Percentiles rank a stretch among this genome's conserved stretches.
phyloP scores from a whole-genome alignment of 768 basidiomycete species.

The Paxillus rubicundulus region DNA sequence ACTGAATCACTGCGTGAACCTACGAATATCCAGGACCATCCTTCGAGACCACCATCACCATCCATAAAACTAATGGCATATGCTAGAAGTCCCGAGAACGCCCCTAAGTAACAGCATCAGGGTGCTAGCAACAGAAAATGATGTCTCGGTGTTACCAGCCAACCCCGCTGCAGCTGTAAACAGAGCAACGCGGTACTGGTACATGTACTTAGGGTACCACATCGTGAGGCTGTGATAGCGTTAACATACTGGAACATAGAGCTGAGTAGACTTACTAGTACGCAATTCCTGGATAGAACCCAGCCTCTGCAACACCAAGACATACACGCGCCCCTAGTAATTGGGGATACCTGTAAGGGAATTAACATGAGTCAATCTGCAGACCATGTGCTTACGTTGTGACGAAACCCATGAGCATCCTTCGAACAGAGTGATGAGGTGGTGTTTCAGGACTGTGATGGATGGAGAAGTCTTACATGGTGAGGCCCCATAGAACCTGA shows the following conservation, averaged over 20 bases:
- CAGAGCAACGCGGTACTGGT: constrained; percentile 58
- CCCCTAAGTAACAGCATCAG: constrained; percentile 25
- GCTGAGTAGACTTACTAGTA: constrained; percentile 52
- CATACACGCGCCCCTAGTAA: constrained; percentile 56
- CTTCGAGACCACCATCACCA: constrained; percentile 42
- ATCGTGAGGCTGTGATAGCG: constrained; percentile 46
- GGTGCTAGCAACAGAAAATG: constrained; percentile 31
- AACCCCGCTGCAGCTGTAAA: constrained; percentile 67
- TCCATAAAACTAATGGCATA: constrained; percentile 55
- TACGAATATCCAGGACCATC: constrained; percentile 73
- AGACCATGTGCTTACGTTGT: constrained; percentile 43
- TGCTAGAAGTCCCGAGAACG: constrained; percentile 50
- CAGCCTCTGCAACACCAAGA: constrained; percentile 67
- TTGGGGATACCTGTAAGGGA: constrained; percentile 52
- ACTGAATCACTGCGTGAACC: no score
- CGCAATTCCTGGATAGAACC: constrained; percentile 69
- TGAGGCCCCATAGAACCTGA: constrained; percentile 61
- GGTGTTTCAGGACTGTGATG: background rate
- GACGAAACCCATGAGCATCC: constrained; percentile 66
- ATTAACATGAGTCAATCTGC: background rate
- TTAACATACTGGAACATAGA: no score
- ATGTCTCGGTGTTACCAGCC: constrained; percentile 37
- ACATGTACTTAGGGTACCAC: constrained; percentile 65
- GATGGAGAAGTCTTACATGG: constrained; percentile 43
- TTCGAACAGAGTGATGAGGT: constrained; percentile 17